Evolutionary conservation across 140 eudicot species (phyloP).

Genomic region (Artemisia princeps): DNA sequence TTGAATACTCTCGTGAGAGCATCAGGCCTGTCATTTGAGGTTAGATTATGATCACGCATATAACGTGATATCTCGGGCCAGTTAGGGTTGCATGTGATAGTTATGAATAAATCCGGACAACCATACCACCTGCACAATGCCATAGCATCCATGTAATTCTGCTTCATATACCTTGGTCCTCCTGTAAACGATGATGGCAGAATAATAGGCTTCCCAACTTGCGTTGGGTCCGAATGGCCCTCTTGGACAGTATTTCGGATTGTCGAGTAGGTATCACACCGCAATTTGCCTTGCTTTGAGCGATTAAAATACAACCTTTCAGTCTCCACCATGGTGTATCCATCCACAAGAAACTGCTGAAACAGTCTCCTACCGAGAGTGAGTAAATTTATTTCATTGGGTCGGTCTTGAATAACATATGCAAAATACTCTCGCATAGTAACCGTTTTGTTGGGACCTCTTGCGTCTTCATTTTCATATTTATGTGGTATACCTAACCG

Average conservation of each 20-base stretch:
- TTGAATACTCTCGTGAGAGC: too few species aligned
- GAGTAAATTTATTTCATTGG: background rate
- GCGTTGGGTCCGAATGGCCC: background rate
- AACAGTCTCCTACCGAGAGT: background rate
- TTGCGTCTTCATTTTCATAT: background rate
- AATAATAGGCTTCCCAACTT: background rate
- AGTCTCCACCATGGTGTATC: background rate
- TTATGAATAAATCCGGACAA: too few species aligned
- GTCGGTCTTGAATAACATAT: background rate
- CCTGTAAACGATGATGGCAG: background rate
- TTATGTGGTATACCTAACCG: background rate
- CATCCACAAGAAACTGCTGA: background rate
- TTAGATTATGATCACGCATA: too few species aligned
- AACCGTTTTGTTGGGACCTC: background rate
- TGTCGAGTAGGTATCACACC: background rate
- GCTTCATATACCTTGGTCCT: constrained; percentile 1
- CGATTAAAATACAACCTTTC: background rate
- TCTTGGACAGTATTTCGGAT: background rate
- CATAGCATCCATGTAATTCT: background rate
- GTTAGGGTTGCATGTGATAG: too few species aligned
- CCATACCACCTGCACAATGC: too few species aligned
- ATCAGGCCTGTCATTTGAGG: too few species aligned
- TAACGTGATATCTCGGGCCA: too few species aligned
- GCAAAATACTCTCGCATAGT: background rate
- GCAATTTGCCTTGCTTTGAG: background rate